Percentiles rank a stretch among this genome's conserved stretches.
These are phyloP conservation scores for Coniochaeta sp. DNA, from an alignment of 2,329 filamentous ascomycete species.

Conservation along the genomic window DNA sequence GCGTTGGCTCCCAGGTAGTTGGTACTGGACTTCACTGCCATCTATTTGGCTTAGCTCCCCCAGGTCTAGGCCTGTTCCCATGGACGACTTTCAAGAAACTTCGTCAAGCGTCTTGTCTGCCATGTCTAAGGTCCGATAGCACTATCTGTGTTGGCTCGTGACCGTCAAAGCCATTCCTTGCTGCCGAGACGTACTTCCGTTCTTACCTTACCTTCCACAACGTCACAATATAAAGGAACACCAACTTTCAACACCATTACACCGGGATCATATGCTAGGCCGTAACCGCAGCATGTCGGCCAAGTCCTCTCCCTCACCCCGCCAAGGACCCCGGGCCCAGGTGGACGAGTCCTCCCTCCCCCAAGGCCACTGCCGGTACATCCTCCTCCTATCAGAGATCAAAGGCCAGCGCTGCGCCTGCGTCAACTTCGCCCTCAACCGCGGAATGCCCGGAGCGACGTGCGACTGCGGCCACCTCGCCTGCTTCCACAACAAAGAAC, in stretches of 20 bases:
- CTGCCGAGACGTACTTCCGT: background rate
- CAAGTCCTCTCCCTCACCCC: conserved; percentile 22
- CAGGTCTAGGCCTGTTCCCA: conserved; percentile 6
- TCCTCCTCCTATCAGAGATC: conserved; percentile 48
- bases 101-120: conserved; percentile 8
- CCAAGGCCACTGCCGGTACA: conserved; percentile 52
- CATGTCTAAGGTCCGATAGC: conserved; percentile 19
- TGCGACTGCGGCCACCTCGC: conserved; percentile 55
- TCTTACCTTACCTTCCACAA: background rate
- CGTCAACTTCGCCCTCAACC: conserved; percentile 49
- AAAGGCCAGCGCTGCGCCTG: conserved; percentile 53
- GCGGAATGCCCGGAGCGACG: conserved; percentile 42
- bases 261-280: too few relatives aligned
- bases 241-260: too few relatives aligned
- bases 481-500: conserved; percentile 48
- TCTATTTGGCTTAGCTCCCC: background rate
- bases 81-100: conserved; percentile 11
- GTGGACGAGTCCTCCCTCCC: conserved; percentile 42
- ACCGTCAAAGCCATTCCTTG: background rate
- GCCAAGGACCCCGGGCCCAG: conserved; percentile 16
- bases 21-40: background rate
- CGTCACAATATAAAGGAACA: too few relatives aligned
- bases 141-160: background rate
- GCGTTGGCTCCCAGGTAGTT: background rate
- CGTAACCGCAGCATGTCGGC: conserved; percentile 22